phyloP scores from a whole-genome alignment of 2,329 filamentous ascomycete species.

The Calonectria multiphialidica region DNA sequence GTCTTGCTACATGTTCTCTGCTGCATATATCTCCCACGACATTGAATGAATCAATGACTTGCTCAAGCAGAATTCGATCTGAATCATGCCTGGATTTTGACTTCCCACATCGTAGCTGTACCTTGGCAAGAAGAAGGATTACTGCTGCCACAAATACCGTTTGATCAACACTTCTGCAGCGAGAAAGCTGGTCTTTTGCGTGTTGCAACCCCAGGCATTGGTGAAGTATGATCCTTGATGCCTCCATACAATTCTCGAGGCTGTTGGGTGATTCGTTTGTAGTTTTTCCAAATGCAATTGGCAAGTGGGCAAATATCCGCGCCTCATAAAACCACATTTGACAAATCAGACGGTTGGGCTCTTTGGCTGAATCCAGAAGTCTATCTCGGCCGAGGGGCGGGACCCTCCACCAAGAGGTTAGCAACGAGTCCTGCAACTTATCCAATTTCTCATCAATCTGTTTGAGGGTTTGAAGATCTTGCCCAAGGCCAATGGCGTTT shows the following conservation, averaged over 20 bases:
- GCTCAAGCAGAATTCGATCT: conserved; percentile 24
- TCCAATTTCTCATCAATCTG: conserved; percentile 20
- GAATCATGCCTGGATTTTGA: conserved; percentile 16
- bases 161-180: conserved; percentile 26
- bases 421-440: conserved; percentile 11
- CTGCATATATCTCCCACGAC: background rate
- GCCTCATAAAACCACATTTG: conserved; percentile 32
- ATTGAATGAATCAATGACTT: conserved; percentile 24
- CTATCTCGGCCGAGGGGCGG: conserved; percentile 20
- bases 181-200: conserved; percentile 19
- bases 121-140: conserved; percentile 20
- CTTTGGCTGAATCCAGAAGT: conserved; percentile 20
- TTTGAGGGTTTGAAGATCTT: background rate
- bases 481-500: conserved; percentile 19
- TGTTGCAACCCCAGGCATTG: conserved; percentile 24
- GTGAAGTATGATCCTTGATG: conserved; percentile 26
- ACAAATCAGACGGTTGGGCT: conserved; percentile 23
- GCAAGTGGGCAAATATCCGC: conserved; percentile 19
- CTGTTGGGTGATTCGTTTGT: background rate
- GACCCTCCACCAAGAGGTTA: conserved; percentile 26
- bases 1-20: conserved; percentile 17
- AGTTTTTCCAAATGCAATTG: conserved; percentile 19
- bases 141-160: conserved; percentile 17
- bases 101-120: conserved; percentile 7
- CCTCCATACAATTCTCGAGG: conserved; percentile 24